Evolutionary conservation across 1,284 basidiomycete genomes (phyloP), one percentile per base, ranked within the genome.

Genomic region (Ustilago shanxiensis): DNA sequence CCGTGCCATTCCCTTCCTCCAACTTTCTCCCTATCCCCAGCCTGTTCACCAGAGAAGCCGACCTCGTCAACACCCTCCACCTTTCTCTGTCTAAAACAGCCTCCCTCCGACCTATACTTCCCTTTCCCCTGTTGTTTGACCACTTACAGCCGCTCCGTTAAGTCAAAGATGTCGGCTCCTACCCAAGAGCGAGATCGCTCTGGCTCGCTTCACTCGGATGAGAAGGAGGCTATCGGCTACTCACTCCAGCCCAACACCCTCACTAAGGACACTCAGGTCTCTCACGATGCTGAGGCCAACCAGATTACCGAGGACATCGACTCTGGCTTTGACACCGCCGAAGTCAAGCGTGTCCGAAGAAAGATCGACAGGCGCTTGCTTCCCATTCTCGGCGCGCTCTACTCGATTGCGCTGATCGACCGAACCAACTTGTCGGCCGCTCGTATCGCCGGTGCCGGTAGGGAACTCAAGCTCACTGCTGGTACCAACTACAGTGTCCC

Each of bases 331-430:
- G 77, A 78, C 53, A 60, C 45, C 13, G 64, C 58, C 45, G 69
- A 73, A 49, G 54, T 81, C 54, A 80, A 79, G 74, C 74, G 70
- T 22, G 69, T 73, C 0, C 85, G 83, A 14, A 63, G 75, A 60
- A 84, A 84, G 67, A 71, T 87, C 64, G 87, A 87, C 68, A 62
- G 67, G 20, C 77, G 85, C 11, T 79, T 87, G 44, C 69, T 87
- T 8, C 86, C 86, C 51, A 85, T 86, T 31, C 85, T 87, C 29
- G 84, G 80, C 20, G 83, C 81, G 11, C 77, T 86, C 26, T 87
- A 86, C 65, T 79, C 85, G 59, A 79, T 87, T 51, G 83, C 82
- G 2, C 78, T 86, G 49, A 87, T 87, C 54, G 83, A 83, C 73
- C 73, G 77, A 62, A 80, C 69, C 71, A 80, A 80, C 73, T 56